These are phyloP conservation scores for Euclidium syriacum DNA, from an alignment of 345 rosid species.

Conservation along the genomic window DNA sequence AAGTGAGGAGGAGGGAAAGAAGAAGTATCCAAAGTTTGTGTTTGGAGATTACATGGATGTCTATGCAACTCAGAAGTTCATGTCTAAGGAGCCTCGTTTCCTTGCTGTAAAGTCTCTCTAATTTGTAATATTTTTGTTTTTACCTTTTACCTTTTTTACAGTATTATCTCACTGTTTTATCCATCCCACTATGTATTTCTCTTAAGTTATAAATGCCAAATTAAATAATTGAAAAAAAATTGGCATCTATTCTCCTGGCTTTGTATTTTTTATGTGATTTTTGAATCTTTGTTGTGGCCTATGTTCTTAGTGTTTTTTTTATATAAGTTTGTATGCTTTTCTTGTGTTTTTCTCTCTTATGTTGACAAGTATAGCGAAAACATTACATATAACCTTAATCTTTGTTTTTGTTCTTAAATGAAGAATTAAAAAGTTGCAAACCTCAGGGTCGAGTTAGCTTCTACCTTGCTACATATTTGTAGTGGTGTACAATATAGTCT, in stretches of 20 bases:
- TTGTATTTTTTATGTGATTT: slow-evolving; percentile 8
- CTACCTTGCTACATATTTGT: too few species aligned
- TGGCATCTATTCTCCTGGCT: slow-evolving; percentile 10
- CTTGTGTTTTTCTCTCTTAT: too few species aligned
- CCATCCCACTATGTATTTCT: not conserved
- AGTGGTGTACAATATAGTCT: too few species aligned
- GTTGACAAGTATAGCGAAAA: too few species aligned
- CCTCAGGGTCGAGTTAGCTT: too few species aligned
- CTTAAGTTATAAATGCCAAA: slow-evolving; percentile 13
- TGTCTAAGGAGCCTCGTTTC: slow-evolving; percentile 83
- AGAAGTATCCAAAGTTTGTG: slow-evolving; percentile 62
- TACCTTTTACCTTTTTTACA: not conserved
- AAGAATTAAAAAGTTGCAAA: too few species aligned
- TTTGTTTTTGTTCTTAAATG: too few species aligned
- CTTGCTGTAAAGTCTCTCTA: slow-evolving; percentile 53
- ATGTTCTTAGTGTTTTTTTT: slow-evolving; percentile 5
- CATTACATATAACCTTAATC: too few species aligned
- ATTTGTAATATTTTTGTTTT: slow-evolving; percentile 1
- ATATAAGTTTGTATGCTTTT: slow-evolving; percentile 4
- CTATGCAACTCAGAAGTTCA: slow-evolving; percentile 85
- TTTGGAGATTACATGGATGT: slow-evolving; percentile 93
- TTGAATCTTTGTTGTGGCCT: slow-evolving; percentile 15
- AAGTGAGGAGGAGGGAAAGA: slow-evolving; percentile 21
- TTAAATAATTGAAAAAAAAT: slow-evolving; percentile 8
- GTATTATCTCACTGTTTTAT: slow-evolving; percentile 18